Evolutionary conservation across 352 stramenopile species (phyloP).

Genomic region (Salisapilia sapeloensis): DNA sequence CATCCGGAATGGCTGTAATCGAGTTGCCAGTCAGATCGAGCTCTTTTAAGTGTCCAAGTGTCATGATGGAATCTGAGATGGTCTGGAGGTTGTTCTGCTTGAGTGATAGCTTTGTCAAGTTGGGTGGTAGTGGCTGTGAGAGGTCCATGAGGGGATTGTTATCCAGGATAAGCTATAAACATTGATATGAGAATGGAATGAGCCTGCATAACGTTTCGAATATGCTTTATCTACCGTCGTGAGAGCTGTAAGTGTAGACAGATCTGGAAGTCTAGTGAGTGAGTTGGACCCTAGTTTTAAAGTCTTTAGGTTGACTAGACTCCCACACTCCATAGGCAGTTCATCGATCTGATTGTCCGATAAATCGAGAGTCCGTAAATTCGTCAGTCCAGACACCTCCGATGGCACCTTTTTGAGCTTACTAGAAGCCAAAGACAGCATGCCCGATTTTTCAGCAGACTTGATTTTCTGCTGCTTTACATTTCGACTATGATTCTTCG

Average conservation of each 20-base stretch:
- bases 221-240: conserved; percentile 23
- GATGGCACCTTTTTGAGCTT: conserved; percentile 62
- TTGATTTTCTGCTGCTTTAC: conserved; percentile 71
- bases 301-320: conserved; percentile 37
- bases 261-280: conserved; percentile 33
- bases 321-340: conserved; percentile 18
- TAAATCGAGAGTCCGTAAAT: conserved; percentile 53
- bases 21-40: conserved; percentile 53
- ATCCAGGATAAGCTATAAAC: conserved; percentile 44
- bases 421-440: conserved; percentile 48
- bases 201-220: neutral
- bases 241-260: conserved; percentile 43
- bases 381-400: conserved; percentile 27
- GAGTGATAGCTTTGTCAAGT: conserved; percentile 62
- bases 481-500: conserved; percentile 53
- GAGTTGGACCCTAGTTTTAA: conserved; percentile 55
- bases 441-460: conserved; percentile 27
- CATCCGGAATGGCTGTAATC: conserved; percentile 18
- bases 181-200: neutral
- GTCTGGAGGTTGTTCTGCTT: conserved; percentile 29
- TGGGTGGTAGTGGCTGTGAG: conserved; percentile 30
- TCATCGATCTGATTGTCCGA: conserved; percentile 42
- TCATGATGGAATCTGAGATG: conserved; percentile 24
- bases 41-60: conserved; percentile 35
- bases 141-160: conserved; percentile 47